Base-by-base conservation (phyloP, 2,329 filamentous ascomycete genomes). In the Colletotrichum noveboracense region DNA sequence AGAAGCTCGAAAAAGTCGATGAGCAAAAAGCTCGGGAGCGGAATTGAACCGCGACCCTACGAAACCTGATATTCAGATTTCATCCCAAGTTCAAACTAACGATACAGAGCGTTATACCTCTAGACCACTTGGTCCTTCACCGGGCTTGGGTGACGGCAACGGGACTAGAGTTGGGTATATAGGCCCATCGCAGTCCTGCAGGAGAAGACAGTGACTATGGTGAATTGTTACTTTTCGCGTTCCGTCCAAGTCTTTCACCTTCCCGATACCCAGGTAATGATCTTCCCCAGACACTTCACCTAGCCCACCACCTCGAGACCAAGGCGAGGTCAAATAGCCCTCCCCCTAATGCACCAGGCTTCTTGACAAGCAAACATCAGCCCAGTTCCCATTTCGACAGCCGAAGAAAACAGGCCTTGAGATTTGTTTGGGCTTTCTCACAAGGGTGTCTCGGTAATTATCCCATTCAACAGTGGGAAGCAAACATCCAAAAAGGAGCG, bases 41-140 rank as follows among this genome's bases (percentile, higher is more conserved):
- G 68, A 36, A 18, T 55, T 34, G 24, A 56, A 62, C 21, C 58
- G 21, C 38, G 18, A 38, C 61, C 61, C 52, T 71, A 56, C 36
- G n/a, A 72, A 75, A 38, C 16, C 55, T 48, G 21, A 21, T 61
- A 13, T 24, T 58, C 14, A 36, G 26, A 66, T 75, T 66, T 38
- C 24, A 60, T 72, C 66, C 52, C 60, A 71, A 61, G 48, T 66
- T 74, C 72, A 61, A 28, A 71, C 30, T 55, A 52, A 61, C 60
- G 68, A 48, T 48, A 26, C 58, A 60, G 36, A 36, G 61, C 30
- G 68, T 66, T 66, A 52, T 71, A 66, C 61, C 61, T 28, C 68
- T 32, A n/a, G 52, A 24, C 61, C 72, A 66, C n/a, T 24, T n/a
- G n/a, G 61, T 21, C 28, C 61, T 66, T 68, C 52, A 32, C 18